Conservation (phyloP, 1,139 yeast species). For the Yamadazyma mexicana region DNA sequence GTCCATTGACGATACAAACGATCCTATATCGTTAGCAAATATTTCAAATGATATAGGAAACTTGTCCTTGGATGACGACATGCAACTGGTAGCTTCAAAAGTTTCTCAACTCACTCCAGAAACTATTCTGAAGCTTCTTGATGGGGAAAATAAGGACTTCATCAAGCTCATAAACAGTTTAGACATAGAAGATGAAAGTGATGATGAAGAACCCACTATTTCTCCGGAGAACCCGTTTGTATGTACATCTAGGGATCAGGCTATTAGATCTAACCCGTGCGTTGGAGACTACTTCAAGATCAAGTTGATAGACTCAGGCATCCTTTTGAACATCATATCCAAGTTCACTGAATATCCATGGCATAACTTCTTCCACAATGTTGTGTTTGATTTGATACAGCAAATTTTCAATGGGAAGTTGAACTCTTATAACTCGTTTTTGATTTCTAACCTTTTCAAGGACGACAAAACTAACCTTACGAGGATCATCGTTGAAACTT, state of each 20-base stretch:
- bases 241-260: conserved; percentile 33
- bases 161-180: conserved; percentile 19
- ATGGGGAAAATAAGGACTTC: conserved; percentile 15
- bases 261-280: conserved; percentile 36
- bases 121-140: conserved; percentile 12
- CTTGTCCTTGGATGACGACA: conserved; percentile 34
- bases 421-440: conserved; percentile 48
- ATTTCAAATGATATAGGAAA: conserved; percentile 41
- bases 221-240: conserved; percentile 51
- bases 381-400: conserved; percentile 49
- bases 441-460: conserved; percentile 44
- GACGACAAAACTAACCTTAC: conserved; percentile 33
- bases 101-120: conserved; percentile 1
- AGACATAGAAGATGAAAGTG: conserved; percentile 37
- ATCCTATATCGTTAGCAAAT: conserved; percentile 13
- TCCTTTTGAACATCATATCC: conserved; percentile 33
- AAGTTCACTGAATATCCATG: conserved; percentile 45
- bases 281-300: conserved; percentile 49
- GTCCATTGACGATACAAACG: background rate
- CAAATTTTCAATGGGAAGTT: conserved; percentile 51
- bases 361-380: conserved; percentile 53
- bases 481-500: conserved; percentile 32
- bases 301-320: conserved; percentile 40
- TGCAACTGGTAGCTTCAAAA: conserved; percentile 14
- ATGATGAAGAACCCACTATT: conserved; percentile 48